phyloP scores from a whole-genome alignment of 371 early-diverging fungal genomes.

The Encephalitozoon romaleae region DNA sequence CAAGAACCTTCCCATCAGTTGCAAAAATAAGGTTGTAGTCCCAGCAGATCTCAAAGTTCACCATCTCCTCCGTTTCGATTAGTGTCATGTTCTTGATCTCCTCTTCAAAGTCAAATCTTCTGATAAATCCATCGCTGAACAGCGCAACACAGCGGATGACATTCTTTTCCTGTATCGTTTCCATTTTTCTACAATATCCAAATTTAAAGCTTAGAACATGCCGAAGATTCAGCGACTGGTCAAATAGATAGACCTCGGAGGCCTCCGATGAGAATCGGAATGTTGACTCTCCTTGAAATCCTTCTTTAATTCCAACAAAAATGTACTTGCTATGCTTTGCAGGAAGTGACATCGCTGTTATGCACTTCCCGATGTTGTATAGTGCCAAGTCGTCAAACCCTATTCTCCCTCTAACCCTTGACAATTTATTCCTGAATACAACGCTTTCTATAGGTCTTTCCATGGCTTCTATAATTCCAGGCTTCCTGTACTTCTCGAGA shows the following conservation, averaged over 20 bases:
- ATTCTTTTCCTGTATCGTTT: not conserved
- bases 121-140: not conserved
- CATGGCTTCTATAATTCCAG: not conserved
- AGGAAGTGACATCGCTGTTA: conserved; percentile 1
- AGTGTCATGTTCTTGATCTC: not conserved
- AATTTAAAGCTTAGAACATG: not conserved
- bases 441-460: not conserved
- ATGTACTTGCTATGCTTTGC: not conserved
- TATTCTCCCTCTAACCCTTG: not conserved
- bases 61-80: not conserved
- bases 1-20: not conserved
- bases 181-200: not conserved
- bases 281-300: not conserved
- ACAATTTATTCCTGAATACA: not conserved
- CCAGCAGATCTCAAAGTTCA: not conserved
- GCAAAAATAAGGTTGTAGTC: not conserved
- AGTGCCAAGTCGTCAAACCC: not conserved
- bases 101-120: not conserved
- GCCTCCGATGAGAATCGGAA: not conserved
- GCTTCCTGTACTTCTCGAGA: not conserved
- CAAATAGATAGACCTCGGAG: not conserved
- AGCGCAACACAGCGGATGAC: not conserved
- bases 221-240: not conserved
- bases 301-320: not conserved
- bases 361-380: not conserved